A percentile compares a stretch with the other conserved stretches of the same genome.
Conservation (phyloP, 1,139 yeast genomes). For the Yamadazyma oceani region DNA sequence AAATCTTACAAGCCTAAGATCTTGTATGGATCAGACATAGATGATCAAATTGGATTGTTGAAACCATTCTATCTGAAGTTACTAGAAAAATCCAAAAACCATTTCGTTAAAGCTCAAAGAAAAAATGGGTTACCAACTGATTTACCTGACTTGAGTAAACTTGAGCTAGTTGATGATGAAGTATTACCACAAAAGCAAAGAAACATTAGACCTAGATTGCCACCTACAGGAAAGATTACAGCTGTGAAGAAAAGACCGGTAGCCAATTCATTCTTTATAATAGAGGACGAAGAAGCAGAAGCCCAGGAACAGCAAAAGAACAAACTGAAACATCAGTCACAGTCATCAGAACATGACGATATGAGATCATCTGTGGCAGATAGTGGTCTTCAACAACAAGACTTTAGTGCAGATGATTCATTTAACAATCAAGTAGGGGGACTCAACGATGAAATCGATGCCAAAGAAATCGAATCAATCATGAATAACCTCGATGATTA, state of each 20-base stretch:
- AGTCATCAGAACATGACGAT: not conserved
- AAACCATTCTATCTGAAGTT: slow-evolving; percentile 57
- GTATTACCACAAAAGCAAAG: slow-evolving; percentile 79
- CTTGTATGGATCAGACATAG: slow-evolving; percentile 51
- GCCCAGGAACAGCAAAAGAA: slow-evolving; percentile 5
- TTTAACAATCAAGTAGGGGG: slow-evolving; percentile 5
- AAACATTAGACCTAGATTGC: slow-evolving; percentile 78
- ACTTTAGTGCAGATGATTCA: slow-evolving; percentile 5
- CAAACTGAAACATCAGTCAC: slow-evolving; percentile 1
- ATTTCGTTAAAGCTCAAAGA: slow-evolving; percentile 50
- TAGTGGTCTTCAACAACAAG: not conserved
- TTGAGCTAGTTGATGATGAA: slow-evolving; percentile 69
- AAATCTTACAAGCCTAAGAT: slow-evolving; percentile 50
- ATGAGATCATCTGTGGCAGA: not conserved
- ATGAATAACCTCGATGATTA: slow-evolving; percentile 12
- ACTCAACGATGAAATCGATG: slow-evolving; percentile 13
- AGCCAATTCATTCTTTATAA: slow-evolving; percentile 49
- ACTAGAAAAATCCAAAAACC: slow-evolving; percentile 51
- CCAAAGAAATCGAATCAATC: slow-evolving; percentile 18
- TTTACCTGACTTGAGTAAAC: slow-evolving; percentile 40
- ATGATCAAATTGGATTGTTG: slow-evolving; percentile 57
- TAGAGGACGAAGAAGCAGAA: slow-evolving; percentile 25
- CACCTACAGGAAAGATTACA: slow-evolving; percentile 89
- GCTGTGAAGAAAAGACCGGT: slow-evolving; percentile 64
- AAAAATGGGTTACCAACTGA: slow-evolving; percentile 53